Base-by-base conservation (phyloP, 768 basidiomycete species). In the Leucosporidium yakuticum region DNA sequence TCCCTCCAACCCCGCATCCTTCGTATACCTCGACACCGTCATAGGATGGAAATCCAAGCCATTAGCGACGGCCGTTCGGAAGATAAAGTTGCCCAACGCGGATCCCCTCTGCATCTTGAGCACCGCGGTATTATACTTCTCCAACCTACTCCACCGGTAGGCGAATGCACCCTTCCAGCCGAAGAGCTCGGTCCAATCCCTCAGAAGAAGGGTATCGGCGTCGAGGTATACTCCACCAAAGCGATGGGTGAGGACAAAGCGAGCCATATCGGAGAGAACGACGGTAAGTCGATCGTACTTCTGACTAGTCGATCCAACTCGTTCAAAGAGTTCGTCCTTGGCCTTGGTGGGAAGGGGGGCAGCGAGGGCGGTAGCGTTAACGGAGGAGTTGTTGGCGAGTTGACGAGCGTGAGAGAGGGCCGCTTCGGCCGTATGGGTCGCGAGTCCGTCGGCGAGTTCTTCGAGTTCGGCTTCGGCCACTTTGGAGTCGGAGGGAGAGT, bases 161-260 rank as follows among this genome's bases (percentile, higher is more conserved):
- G 95, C 94, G 74, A 96, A 99, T 21, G 93, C 92, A 49, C 94
- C 94, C 75, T 87, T 86, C 88, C 90, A 96, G 39, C 91, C 91
- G 91, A 91, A 97, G 9, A 99, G 81, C 73, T 98, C 95, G 77
- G 96, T 94, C 96, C 96, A 99, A 76, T 99, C 95, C 31, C 96
- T 88, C 34, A 99, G 80, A 73, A 99, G 86, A 70, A 99, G 86
- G 12, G 92, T 97, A 77, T 98, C 96, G 19, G 94, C 93, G 75
- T 99, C 95, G 62, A 99, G 86, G 77, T 98, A 99, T 58, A 92
- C 89, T 20, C 95, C 95, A 31, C 96, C 95, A 75, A 88, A 98
- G 32, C 93, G 88, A 78, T 99, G 91, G 69, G 91, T 94, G 23
- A 99, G 83, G 65, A 98, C 87, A 78, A 98, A 99, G 29, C 95